phyloP scores from a whole-genome alignment of 2,329 filamentous ascomycete species.

The Fusarium sp. region DNA sequence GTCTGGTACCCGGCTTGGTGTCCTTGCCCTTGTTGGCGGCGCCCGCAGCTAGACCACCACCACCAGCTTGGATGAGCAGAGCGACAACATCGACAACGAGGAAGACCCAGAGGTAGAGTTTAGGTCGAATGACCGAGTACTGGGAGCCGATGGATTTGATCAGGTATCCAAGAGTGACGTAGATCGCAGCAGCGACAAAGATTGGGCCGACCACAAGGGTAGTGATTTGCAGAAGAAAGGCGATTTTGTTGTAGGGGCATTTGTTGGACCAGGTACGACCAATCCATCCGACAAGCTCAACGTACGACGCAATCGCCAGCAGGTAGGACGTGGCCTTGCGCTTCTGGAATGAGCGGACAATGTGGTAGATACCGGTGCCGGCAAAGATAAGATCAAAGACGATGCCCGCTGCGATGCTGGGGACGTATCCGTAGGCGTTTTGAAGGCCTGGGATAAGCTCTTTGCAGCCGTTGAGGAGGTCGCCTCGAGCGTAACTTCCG shows the following conservation, averaged over 20 bases:
- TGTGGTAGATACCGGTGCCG: constrained; percentile 29
- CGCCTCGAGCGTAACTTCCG: constrained; percentile 34
- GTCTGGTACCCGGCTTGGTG: constrained; percentile 57
- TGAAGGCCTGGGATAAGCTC: constrained; percentile 30
- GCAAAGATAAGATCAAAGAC: constrained; percentile 38
- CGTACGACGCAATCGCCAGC: constrained; percentile 29
- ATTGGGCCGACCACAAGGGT: constrained; percentile 59
- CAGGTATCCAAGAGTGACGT: constrained; percentile 61
- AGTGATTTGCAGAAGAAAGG: constrained; percentile 64
- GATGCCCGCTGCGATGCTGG: constrained; percentile 35
- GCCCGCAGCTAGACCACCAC: constrained; percentile 59
- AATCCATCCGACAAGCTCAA: constrained; percentile 61
- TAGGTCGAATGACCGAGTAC: constrained; percentile 57
- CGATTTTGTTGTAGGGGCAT: constrained; percentile 61
- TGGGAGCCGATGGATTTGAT: constrained; percentile 58
- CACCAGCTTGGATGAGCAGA: constrained; percentile 55
- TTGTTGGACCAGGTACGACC: constrained; percentile 61
- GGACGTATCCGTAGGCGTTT: constrained; percentile 41
- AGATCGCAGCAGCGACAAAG: constrained; percentile 64
- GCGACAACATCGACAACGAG: constrained; percentile 53
- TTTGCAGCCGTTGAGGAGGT: constrained; percentile 38
- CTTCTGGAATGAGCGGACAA: constrained; percentile 37
- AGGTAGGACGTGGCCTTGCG: constrained; percentile 36
- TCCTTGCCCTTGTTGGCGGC: constrained; percentile 49
- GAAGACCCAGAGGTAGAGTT: constrained; percentile 61